A percentile compares a stretch with the other conserved stretches of the same genome.
These are phyloP conservation scores for Diaporthe citrichinensis DNA, from an alignment of 2,329 filamentous ascomycete genomes.

Conservation along the genomic window DNA sequence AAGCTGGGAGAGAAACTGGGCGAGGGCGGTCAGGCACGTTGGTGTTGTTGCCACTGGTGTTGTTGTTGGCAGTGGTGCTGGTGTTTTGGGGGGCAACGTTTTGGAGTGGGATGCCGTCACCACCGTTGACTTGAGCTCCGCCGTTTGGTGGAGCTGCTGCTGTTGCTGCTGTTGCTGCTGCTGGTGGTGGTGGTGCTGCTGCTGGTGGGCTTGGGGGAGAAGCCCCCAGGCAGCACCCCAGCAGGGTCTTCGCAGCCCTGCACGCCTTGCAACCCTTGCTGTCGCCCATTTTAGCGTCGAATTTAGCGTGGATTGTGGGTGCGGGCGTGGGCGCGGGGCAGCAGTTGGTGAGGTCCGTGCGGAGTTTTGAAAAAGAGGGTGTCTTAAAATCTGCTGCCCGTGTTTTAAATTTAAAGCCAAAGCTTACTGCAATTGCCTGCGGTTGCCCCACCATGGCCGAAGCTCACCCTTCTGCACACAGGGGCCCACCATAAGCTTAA, in stretches of 20 bases:
- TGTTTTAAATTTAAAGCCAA: not conserved
- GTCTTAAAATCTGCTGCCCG: not conserved
- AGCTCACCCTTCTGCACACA: not conserved
- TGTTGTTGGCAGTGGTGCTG: not conserved
- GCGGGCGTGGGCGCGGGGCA: not conserved
- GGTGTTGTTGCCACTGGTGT: not conserved
- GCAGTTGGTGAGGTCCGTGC: slow-evolving; percentile 5
- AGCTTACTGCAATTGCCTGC: not conserved
- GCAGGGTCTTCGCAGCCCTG: not conserved
- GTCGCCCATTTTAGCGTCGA: not conserved
- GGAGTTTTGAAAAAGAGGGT: not conserved
- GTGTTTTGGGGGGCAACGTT: not conserved
- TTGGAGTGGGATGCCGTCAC: not conserved
- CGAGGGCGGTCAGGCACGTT: not conserved
- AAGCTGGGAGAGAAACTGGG: not conserved
- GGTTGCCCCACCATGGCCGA: no score
- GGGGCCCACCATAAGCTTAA: not conserved
- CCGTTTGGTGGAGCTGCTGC: not conserved
- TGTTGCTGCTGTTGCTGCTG: not conserved
- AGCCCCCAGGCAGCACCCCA: not conserved
- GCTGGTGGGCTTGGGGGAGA: not conserved
- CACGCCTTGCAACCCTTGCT: not conserved
- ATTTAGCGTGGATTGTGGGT: not conserved
- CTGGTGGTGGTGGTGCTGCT: not conserved
- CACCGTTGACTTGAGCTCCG: not conserved